Evolutionary conservation across 108 stramenopile genomes (phyloP).

Genomic region (Fragilariopsis cylindrus): DNA sequence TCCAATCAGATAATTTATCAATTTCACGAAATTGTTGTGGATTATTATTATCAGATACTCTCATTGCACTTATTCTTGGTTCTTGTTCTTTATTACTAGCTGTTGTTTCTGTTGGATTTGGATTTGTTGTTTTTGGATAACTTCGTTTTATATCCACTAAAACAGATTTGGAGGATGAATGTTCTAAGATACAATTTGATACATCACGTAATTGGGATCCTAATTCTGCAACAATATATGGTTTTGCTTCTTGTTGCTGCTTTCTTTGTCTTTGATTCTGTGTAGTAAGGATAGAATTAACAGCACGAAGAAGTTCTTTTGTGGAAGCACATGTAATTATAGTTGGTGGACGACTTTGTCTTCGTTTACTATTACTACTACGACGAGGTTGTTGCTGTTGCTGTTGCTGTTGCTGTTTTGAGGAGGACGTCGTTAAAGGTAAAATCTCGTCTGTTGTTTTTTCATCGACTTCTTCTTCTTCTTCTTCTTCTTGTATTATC

Average conservation of each 20-base stretch:
- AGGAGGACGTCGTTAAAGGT: too few relatives aligned
- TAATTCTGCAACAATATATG: constrained; percentile 43
- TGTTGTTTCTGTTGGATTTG: too few relatives aligned
- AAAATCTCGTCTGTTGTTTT: too few relatives aligned
- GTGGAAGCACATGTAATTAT: constrained; percentile 28
- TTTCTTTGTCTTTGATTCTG: too few relatives aligned
- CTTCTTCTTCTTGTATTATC: too few relatives aligned
- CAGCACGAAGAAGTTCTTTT: constrained; percentile 28
- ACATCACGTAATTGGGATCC: constrained; percentile 50
- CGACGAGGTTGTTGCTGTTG: too few relatives aligned
- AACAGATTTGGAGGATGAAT: constrained; percentile 12
- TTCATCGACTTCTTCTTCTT: too few relatives aligned
- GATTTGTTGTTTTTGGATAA: constrained; percentile 28
- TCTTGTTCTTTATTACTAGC: constrained; percentile 12
- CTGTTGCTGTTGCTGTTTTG: too few relatives aligned
- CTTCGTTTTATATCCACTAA: constrained; percentile 51
- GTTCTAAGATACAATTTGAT: constrained; percentile 35
- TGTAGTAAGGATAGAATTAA: constrained; percentile 2
- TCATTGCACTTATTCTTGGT: constrained; percentile 41
- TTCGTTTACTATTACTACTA: too few relatives aligned
- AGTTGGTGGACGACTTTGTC: background rate
- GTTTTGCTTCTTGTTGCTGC: too few relatives aligned
- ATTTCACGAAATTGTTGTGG: constrained; percentile 43
- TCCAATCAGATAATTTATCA: constrained; percentile 33
- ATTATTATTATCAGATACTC: background rate